Evolutionary conservation across 1,139 yeast genomes (phyloP).

Genomic region (Wickerhamiella infanticola): DNA sequence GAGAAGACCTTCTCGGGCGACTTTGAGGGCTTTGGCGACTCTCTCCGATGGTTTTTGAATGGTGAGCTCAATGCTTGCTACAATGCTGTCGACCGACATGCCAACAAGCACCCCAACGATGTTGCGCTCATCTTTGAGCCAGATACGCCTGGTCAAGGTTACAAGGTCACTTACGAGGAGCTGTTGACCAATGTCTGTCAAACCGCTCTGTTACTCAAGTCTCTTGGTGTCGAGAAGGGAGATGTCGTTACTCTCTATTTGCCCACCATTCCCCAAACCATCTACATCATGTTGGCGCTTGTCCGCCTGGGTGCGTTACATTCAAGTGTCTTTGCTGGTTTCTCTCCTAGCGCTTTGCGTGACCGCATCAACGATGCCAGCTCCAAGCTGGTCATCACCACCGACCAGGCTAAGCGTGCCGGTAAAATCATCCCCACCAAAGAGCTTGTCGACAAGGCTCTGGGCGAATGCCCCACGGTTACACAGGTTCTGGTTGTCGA

Average conservation of each 20-base stretch:
- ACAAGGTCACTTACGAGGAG: constrained; percentile 53
- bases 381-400: constrained; percentile 59
- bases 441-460: constrained; percentile 69
- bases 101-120: constrained; percentile 50
- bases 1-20: constrained; percentile 35
- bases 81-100: constrained; percentile 73
- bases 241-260: constrained; percentile 73
- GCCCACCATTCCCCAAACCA: constrained; percentile 77
- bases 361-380: constrained; percentile 65
- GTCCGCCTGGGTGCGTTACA: constrained; percentile 67
- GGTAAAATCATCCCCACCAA: constrained; percentile 72
- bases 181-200: constrained; percentile 52
- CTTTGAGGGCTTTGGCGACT: constrained; percentile 48
- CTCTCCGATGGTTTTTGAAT: constrained; percentile 55
- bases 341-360: constrained; percentile 55
- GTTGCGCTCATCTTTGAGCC: constrained; percentile 71
- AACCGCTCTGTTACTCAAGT: constrained; percentile 28
- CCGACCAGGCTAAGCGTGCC: constrained; percentile 70
- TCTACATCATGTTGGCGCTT: constrained; percentile 57
- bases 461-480: constrained; percentile 53
- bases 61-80: constrained; percentile 67
- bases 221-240: constrained; percentile 59
- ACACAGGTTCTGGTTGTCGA: constrained; percentile 53
- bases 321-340: constrained; percentile 74
- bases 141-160: constrained; percentile 55